Evolutionary conservation across 306 rosid species (phyloP), one percentile per base, ranked within the genome.

Genomic region (Oxytropis ochrocephala): DNA sequence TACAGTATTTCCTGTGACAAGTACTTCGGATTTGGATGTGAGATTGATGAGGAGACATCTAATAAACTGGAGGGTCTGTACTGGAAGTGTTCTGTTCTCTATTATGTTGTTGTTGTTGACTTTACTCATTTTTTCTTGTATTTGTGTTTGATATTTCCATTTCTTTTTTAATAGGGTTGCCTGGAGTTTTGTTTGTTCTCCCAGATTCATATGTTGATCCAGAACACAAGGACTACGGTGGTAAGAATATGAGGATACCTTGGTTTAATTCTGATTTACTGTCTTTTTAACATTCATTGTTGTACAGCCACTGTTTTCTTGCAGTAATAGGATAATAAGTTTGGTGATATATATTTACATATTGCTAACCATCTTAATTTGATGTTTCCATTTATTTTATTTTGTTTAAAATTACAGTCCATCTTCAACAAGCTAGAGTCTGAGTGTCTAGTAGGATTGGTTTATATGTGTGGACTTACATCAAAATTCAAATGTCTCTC

Each of bases 171-270:
- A 53, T 71, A 88, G 97, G 89, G 11, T 56, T 88, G 82, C 93
- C 91, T 0, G 91, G 95, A 38, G 95, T 87, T 70, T 65, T 85
- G 12, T 90, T 87, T 55, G 91, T 88, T 53, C 96, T 91, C 73
- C 96, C 97, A 0, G 97, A 91, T 72, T 91, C 96, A 2, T 91
- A 91, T 53, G 96, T 86, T 29, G 97, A 91, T 69, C 89, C 96
- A 8, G 96, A 91, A 75, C 9, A 88, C 70, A 83, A 88, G 48
- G 97, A 91, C 83, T 91, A 91, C 9, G 97, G 97, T 12, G 96
- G 97, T 89, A 69, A 87, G 83, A 48, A 42, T 62, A 48, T n/a
- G 16, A 24, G 9, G 2, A 19, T 68, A 14, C 8, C 11, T 49
- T 67, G 13, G 63, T 52, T 68, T 52, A 36, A 38, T 5, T 13